Evolutionary conservation across 768 basidiomycete genomes (phyloP), one percentile per base, ranked within the genome.

Genomic region (Scleroderma citrinum): DNA sequence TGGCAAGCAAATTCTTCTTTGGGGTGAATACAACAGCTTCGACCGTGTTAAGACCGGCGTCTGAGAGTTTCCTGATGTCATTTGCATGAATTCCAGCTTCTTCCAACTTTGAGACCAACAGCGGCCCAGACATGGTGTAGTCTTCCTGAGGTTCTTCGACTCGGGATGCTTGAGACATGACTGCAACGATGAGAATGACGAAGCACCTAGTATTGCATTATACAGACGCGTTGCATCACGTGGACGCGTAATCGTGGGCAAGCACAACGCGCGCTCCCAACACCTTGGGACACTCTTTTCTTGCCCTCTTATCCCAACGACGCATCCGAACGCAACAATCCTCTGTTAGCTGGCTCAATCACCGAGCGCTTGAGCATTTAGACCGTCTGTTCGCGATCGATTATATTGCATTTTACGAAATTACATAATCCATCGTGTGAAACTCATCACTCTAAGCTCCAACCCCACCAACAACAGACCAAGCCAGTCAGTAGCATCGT

Each of bases 11-110:
- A 45, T 76, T 75, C 72, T 97, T 98, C 79, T 97, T 96, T 13
- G 95, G 91, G 0, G 94, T 97, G 63, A 93, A 97, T 30, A 92
- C 94, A 44, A 98, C 92, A 14, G 92, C 81, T 65, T 99, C 96
- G 54, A 99, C 82, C 2, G 96, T 98, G 66, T 95, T 81, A 51
- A 89, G 77, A 12, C 96, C 96, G 26, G 89, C 91, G 44, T 96
- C 94, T 12, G 81, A 67, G 41, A 99, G 83, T 67, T 98, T 98
- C 80, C 94, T 92, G 72, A 94, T 85, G 62, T 98, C 96, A 58
- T 91, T 87, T 24, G 83, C 67, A 41, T 86, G 82, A 54, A 97
- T 89, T 7, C 95, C 95, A 16, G 83, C 82, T 71, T 95, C 93
- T 71, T 93, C 78, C 30, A 83, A 74, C 65, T 95, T 96, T 59